phyloP scores from a whole-genome alignment of 2,329 filamentous ascomycete genomes.

The Erysiphe pulchra region DNA sequence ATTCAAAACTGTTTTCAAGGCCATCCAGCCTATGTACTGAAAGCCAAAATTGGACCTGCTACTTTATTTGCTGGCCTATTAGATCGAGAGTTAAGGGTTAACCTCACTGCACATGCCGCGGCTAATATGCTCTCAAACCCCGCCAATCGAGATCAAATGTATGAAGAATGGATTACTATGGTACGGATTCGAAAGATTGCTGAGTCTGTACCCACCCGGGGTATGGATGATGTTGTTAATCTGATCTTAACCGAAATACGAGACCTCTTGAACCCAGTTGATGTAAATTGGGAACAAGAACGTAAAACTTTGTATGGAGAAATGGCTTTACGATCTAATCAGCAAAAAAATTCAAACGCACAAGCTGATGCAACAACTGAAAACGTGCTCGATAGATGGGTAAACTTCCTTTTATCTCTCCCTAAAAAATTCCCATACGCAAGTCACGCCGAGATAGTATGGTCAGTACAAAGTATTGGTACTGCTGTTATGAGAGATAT shows the following conservation, averaged over 20 bases:
- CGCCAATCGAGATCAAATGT: constrained; percentile 85
- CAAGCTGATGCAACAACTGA: constrained; percentile 21
- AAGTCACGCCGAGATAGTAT: constrained; percentile 44
- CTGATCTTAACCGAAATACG: constrained; percentile 41
- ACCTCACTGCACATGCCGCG: constrained; percentile 77
- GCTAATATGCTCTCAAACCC: constrained; percentile 79
- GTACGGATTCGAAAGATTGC: constrained; percentile 35
- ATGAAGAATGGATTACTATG: constrained; percentile 60
- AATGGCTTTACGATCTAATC: constrained; percentile 21
- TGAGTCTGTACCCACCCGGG: constrained; percentile 33
- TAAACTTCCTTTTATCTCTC: constrained; percentile 42
- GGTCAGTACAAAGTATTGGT: constrained; percentile 49
- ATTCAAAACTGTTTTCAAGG: constrained; percentile 66
- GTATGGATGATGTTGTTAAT: constrained; percentile 40
- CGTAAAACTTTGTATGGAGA: constrained; percentile 34
- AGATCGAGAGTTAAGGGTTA: constrained; percentile 70
- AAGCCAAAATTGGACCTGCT: constrained; percentile 70
- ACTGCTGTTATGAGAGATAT: constrained; percentile 60
- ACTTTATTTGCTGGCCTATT: constrained; percentile 70
- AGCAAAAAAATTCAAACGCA: constrained; percentile 16
- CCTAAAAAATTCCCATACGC: constrained; percentile 50
- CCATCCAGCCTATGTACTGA: constrained; percentile 61
- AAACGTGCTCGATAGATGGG: constrained; percentile 57
- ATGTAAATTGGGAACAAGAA: constrained; percentile 38
- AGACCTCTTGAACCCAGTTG: constrained; percentile 40